Evolutionary conservation across 495 filamentous ascomycete species (phyloP), one percentile per base, ranked within the genome.

Genomic region (Xylaria grammica): DNA sequence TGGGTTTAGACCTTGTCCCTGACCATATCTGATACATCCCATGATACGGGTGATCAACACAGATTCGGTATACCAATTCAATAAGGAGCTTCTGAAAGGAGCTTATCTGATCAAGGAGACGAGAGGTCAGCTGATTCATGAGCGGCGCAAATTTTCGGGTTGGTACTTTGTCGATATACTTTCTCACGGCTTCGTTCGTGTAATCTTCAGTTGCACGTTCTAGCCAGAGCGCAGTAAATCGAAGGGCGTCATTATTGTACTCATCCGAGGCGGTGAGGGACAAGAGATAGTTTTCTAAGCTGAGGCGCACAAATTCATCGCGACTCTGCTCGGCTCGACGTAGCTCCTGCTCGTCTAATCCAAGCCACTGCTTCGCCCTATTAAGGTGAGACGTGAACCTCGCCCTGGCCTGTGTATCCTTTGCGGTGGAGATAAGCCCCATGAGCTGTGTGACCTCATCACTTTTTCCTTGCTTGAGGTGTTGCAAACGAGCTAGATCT

Each of bases 191-290:
- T 32, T 83, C 80, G 68, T 97, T 97, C 3, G 91, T 89, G 34
- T 87, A 85, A 3, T 84, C 74, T 63, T 86, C 86, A 22, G 86
- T 85, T 0, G 90, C 89, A 50, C 94, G 84, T 69, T 97, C 92
- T 24, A 98, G 82, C 95, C 95, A 99, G 10, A 99, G 77, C 8
- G 96, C 91, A 65, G 93, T 94, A 74, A 99, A 97, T n/a, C 95
- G 89, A 38, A 99, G 84, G 19, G 90, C 88, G 75, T 96, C 92
- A 61, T 90, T 94, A 72, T 97, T 91, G 72, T 94, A 90, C 42
- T 89, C 84, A 72, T 99, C 93, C 38, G 89, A 94, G 34, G 94
- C 91, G 45, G 82, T 83, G 22, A 99, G 81, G 17, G 89, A 89
- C 11, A 93, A 88, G 3, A 99, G 86, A 69, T 99, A 98, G 69